Base-by-base conservation (phyloP, 441 rosid genomes). In the Erysimum cheiri region DNA sequence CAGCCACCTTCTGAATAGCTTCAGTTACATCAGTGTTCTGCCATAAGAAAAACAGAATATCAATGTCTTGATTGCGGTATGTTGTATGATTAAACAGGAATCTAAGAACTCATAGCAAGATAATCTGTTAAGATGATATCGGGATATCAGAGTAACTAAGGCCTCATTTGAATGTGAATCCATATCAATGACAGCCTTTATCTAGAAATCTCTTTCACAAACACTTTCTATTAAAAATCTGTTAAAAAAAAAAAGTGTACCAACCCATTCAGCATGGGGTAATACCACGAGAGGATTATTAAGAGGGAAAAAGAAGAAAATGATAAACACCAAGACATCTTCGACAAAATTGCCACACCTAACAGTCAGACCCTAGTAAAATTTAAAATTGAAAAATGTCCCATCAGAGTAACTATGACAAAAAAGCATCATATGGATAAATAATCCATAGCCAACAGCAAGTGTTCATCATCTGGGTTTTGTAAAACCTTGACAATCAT, bases 11-110 rank as follows among this genome's bases (percentile, higher is more conserved):
- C 83, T 94, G 96, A 64, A 94, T 86, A 24, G 99, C 98, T 40
- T 92, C 99, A 28, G 92, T 82, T 15, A 94, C 97, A 72, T 86
- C 97, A 65, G 90, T 83, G 85, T 94, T 94, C 99, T 94, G 88
- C 71, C 80, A 84, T 9, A 60, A 60, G 46, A 64, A 28, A 33
- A 24, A 31, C 55, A 17, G 10, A 6, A 40, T 9, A 13, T 57
- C 19, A 72, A 66, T 11, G 10, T 32, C 50, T 41, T 32, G 31
- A n/a, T 19, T 41, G 53, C 49, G 48, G 5, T 24, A 48, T 24
- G 17, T 15, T 69, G 17, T 24, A 58, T 1, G 6, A 8, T 32
- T 39, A 59, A 4, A 31, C 8, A 8, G 9, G 5, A 17, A 47
- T 50, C 17, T 4, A 31, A 39, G 28, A 32, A 26, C 47, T 9